Base-by-base conservation (phyloP, 2,329 filamentous ascomycete genomes). In the Blastomyces parvus region DNA sequence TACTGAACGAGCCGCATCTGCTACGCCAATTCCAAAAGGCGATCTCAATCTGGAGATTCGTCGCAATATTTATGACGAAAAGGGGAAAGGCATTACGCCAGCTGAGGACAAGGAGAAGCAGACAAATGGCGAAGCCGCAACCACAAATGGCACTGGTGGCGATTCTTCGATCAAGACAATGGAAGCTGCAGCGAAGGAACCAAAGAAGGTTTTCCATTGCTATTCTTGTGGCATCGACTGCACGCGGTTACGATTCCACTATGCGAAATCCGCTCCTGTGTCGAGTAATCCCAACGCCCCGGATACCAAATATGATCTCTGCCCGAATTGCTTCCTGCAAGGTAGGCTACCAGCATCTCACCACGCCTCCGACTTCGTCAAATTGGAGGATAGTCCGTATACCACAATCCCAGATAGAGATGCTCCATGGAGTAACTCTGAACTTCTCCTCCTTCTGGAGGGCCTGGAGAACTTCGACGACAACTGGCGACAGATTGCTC, bases 61-160 rank as follows among this genome's bases (percentile, higher is more conserved):
- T 66, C 90, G 94, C 66, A 97, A 96, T 75, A 91, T 97, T 64
- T 99, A 97, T 78, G 93, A 99, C 71, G 86, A 90, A 64, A 91
- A 89, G 73, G 89, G 92, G 69, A 93, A 96, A 77, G 89, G 95
- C 71, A 81, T 96, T 58, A 88, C 84, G 55, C 88, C 89, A 69
- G 76, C 82, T 0, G 87, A 89, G 60, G 82, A 81, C 66, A 90
- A 62, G 40, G 83, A 88, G 11, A 83, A 83, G 68, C 79, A 81
- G 66, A 77, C 81, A 14, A 93, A 93, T 69, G 89, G 91, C 59
- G 91, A 96, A 66, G 81, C 81, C 11, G 76, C 82, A 13, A 82
- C 86, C 0, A 92, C 93, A 67, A 90, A 90, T 74, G 80, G 74
- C 36, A 71, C 76, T 27, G 74, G 77, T 11, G 76, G 76, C 2